These are phyloP conservation scores for Cryptosporidium sp. DNA, from an alignment of 169 alveolate genomes.

Conservation along the genomic window DNA sequence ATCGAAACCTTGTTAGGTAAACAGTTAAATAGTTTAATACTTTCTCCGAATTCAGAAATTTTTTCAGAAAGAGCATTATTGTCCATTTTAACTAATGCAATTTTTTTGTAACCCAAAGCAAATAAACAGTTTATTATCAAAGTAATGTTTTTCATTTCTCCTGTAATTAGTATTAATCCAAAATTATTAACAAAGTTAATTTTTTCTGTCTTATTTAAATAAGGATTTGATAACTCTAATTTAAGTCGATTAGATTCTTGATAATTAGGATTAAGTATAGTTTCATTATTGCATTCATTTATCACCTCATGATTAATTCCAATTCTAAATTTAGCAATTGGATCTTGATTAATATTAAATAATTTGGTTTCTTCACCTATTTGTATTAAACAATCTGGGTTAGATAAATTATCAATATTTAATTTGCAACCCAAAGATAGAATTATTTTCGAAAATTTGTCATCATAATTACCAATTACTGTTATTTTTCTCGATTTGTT, in stretches of 20 bases:
- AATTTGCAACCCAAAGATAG: conserved; percentile 40
- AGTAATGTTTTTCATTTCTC: conserved; percentile 3
- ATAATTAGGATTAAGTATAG: neutral
- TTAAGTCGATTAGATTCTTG: neutral
- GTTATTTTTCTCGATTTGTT: neutral
- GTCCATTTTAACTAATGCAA: conserved; percentile 9
- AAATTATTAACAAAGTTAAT: neutral
- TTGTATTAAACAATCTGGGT: conserved; percentile 40
- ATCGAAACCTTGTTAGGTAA: conserved; percentile 13
- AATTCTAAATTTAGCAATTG: conserved; percentile 9
- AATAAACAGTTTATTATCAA: conserved; percentile 26
- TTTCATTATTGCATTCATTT: neutral
- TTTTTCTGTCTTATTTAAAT: neutral
- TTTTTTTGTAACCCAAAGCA: conserved; percentile 39
- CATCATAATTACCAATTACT: conserved; percentile 34
- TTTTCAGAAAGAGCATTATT: neutral
- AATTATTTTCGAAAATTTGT: conserved; percentile 3
- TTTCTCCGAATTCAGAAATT: neutral
- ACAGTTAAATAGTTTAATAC: neutral
- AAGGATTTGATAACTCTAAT: neutral
- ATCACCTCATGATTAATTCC: neutral
- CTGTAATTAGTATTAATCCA: conserved; percentile 15
- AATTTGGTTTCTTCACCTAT: neutral
- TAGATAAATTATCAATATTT: neutral
- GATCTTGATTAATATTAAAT: neutral